Conservation (phyloP, 345 rosid species). For the Eucalyptus urophylla region DNA sequence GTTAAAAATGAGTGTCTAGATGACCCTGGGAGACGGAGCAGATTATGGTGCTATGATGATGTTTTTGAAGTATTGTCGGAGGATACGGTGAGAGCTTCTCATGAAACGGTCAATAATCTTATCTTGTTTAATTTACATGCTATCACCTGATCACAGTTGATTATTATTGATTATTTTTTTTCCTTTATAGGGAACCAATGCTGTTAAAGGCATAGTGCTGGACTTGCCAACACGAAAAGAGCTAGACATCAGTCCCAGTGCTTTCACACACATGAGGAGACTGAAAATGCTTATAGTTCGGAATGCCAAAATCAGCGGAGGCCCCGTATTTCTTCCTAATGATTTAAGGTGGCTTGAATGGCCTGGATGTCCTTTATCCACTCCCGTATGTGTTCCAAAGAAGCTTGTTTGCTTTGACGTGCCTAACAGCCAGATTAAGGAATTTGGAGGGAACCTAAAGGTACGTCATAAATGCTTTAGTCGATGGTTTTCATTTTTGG, state of each 20-base stretch:
- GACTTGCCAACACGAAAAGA: too few relatives aligned
- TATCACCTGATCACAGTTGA: rapidly evolving
- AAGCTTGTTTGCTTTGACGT: background rate
- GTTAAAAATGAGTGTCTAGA: rapidly evolving
- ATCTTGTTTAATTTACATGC: too few relatives aligned
- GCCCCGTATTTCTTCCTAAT: rapidly evolving
- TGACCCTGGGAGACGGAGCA: rapidly evolving
- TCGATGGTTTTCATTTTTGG: background rate
- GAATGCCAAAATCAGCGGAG: too few relatives aligned
- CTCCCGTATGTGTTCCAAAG: background rate
- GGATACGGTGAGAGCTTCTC: too few relatives aligned
- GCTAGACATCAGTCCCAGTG: rapidly evolving
- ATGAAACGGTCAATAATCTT: too few relatives aligned
- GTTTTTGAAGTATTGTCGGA: rapidly evolving
- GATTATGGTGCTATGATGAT: too few relatives aligned
- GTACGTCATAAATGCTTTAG: background rate
- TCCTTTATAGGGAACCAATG: too few relatives aligned
- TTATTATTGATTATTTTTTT: too few relatives aligned
- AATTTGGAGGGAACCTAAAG: rapidly evolving
- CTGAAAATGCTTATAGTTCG: rapidly evolving
- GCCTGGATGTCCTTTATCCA: background rate
- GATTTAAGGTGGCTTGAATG: background rate
- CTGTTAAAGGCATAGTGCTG: too few relatives aligned
- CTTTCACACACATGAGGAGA: too few relatives aligned
- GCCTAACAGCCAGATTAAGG: rapidly evolving